Base-by-base conservation (phyloP, 2,329 filamentous ascomycete species). In the Mycosphaerella sp. region DNA sequence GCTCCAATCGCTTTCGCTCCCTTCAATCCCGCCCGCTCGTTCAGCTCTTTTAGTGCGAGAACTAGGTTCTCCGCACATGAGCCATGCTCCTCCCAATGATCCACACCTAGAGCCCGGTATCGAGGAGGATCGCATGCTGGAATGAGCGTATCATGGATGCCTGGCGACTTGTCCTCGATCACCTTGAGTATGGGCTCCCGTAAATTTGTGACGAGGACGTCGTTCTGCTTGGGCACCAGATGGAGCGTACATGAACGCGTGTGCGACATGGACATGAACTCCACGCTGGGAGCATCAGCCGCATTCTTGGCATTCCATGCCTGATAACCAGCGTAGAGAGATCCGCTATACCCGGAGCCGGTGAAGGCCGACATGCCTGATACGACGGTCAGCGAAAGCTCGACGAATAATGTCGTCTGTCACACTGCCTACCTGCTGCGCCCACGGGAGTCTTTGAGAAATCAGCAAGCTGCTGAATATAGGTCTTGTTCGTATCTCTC, bases 381-480 rank as follows among this genome's bases (percentile, higher is more conserved):
- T n/a, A 38, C 12, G 34, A 9, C n/a, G 10, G 34, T 38, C 12
- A 38, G 34, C 34, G 10, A 11, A 11, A 11, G 34, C 34, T 38
- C 34, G 8, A 4, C 26, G 26, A 29, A 29, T 21, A 21, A 21
- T 4, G 21, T 21, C 21, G 21, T 21, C 21, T 21, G 21, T 1
- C 10, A 38, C 12, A 11, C 10, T 1, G 34, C 12, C 12, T 38
- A 66, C 72, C 71, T 39, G 74, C 75, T 39, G 75, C 76, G 11
- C 76, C 76, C 3, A 78, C 75, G 4, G 76, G 76, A 6, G 76
- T 78, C 59, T 76, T 75, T 0, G 72, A 75, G 56, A 78, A 77
- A 53, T 76, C 74, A 53, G 74, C 73, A 11, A 78, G 64, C 58
- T 78, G 76, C 59, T 77, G 73, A 4, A 75, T 67, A 56, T 76